Percentiles rank a stretch among this genome's conserved stretches.
phyloP scores from a whole-genome alignment of 441 rosid genomes.

The Isatis lusitanica region DNA sequence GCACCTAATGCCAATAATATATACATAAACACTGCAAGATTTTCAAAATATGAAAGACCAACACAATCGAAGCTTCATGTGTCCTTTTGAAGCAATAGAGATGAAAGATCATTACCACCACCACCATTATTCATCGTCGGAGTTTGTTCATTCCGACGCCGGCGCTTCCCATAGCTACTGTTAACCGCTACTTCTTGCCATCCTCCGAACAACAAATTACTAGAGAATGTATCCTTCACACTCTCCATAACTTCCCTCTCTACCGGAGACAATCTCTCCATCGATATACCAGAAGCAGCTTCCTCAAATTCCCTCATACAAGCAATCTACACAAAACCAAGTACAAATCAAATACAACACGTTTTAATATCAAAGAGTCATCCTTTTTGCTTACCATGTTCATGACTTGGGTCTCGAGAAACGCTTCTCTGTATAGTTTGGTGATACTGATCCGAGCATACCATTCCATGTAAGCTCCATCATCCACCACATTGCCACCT shows the following conservation, averaged over 20 bases:
- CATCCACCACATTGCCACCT: conserved; percentile 41
- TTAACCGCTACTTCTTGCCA: conserved; percentile 39
- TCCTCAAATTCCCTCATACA: conserved; percentile 41
- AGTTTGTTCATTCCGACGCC: conserved; percentile 38
- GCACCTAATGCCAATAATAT: not conserved
- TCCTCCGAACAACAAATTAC: conserved; percentile 36
- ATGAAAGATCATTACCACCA: conserved; percentile 31
- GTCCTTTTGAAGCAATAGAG: conserved; percentile 29
- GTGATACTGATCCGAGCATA: conserved; percentile 56
- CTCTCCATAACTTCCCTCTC: conserved; percentile 42
- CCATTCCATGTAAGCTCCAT: conserved; percentile 65
- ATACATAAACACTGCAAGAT: not conserved
- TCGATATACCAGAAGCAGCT: conserved; percentile 27
- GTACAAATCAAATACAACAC: conserved; percentile 1
- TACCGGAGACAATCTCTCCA: conserved; percentile 35
- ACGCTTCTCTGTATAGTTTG: conserved; percentile 59
- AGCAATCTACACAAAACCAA: conserved; percentile 32
- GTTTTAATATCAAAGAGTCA: not conserved
- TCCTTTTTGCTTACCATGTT: conserved; percentile 41
- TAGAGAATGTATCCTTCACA: conserved; percentile 36
- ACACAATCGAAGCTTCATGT: conserved; percentile 8
- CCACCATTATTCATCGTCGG: not conserved
- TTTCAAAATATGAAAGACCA: not conserved
- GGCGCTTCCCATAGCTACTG: conserved; percentile 35
- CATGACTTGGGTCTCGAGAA: conserved; percentile 56